Conservation (phyloP, 176 grass and related monocot species). For the Chrysopogon serrulatus region DNA sequence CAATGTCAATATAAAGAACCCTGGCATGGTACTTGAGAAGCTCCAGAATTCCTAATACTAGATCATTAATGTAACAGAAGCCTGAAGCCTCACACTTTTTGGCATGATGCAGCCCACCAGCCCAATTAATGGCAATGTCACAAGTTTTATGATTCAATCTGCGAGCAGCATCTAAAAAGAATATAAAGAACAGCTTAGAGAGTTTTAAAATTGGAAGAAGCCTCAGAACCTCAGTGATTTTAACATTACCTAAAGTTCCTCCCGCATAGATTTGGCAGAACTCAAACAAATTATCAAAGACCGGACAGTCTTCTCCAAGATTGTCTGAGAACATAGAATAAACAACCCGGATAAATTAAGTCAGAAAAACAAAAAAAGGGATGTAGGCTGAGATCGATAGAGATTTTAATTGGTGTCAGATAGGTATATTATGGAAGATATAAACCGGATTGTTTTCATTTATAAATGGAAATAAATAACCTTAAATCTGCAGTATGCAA, state of each 20-base stretch:
- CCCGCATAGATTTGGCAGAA: conserved; percentile 98
- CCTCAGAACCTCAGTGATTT: background rate
- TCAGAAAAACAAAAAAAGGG: background rate
- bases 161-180: conserved; percentile 82
- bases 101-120: conserved; percentile 92
- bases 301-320: conserved; percentile 94
- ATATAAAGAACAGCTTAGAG: conserved; percentile 33
- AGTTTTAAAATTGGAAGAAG: conserved; percentile 5
- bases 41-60: conserved; percentile 93
- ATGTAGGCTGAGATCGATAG: background rate
- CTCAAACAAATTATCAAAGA: conserved; percentile 98
- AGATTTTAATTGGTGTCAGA: conserved; percentile 2
- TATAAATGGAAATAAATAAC: background rate
- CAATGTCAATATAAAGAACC: conserved; percentile 97
- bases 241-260: conserved; percentile 90
- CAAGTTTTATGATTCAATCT: conserved; percentile 83
- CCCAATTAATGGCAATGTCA: conserved; percentile 97
- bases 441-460: background rate
- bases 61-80: conserved; percentile 98
- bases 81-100: conserved; percentile 95
- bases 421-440: background rate
- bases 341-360: background rate
- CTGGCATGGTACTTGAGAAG: conserved; percentile 97
- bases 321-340: conserved; percentile 57
- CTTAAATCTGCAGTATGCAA: conserved; percentile 13